Evolutionary conservation across 1,284 basidiomycete species (phyloP).

Genomic region (Phellopilus nigrolimitatus): DNA sequence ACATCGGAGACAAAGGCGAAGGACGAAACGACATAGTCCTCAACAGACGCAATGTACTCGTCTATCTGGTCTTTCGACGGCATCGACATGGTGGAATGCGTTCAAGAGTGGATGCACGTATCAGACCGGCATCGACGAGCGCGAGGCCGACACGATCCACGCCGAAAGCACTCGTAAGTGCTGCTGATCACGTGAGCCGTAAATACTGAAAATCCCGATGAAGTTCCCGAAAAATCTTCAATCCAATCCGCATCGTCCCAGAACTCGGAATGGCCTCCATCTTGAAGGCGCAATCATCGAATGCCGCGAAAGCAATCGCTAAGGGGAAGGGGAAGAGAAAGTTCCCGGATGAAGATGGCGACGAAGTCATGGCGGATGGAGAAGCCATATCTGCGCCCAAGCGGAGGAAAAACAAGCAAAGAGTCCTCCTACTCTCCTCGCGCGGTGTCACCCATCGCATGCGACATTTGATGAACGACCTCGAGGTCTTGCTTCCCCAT

Average conservation of each 20-base stretch:
- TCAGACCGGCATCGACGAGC: constrained; percentile 8
- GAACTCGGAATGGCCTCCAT: constrained; percentile 54
- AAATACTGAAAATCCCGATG: background rate
- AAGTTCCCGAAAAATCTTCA: background rate
- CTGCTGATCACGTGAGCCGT: background rate
- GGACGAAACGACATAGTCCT: constrained; percentile 57
- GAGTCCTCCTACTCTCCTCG: constrained; percentile 89
- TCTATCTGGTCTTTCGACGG: constrained; percentile 63
- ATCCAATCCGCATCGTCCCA: too few relatives aligned
- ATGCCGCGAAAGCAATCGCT: constrained; percentile 44
- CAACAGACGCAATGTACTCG: constrained; percentile 62
- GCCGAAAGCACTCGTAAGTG: constrained; percentile 2
- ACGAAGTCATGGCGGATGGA: too few relatives aligned
- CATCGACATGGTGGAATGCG: constrained; percentile 22
- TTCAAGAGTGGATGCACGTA: background rate
- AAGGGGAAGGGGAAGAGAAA: constrained; percentile 59
- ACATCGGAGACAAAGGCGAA: constrained; percentile 55
- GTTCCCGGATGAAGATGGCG: constrained; percentile 49
- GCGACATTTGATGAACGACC: constrained; percentile 95
- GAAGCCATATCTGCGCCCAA: constrained; percentile 45
- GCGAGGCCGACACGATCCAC: background rate
- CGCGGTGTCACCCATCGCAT: constrained; percentile 95
- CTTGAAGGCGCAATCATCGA: constrained; percentile 57
- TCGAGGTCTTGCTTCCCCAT: constrained; percentile 89
- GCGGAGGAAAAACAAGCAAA: constrained; percentile 74